Conservation (phyloP, 306 rosid genomes). For the Castanopsis chinensis region DNA sequence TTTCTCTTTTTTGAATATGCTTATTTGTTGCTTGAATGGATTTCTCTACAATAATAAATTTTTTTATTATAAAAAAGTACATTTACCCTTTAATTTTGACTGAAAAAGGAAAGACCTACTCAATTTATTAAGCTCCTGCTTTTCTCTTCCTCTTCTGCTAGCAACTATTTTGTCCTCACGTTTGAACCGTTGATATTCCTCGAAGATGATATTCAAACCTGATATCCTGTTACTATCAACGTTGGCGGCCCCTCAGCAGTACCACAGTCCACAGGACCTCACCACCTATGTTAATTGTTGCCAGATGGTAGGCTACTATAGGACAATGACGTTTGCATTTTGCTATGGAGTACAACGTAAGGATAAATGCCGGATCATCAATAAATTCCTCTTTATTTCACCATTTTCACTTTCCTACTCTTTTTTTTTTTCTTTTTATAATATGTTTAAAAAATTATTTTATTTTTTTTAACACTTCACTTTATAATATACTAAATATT, state of each 20-base stretch:
- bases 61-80: too few species aligned
- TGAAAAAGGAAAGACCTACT: background rate
- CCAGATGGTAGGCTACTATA: background rate
- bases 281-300: background rate
- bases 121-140: background rate
- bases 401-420: too few species aligned
- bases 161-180: background rate
- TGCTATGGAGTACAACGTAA: background rate
- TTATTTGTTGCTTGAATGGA: too few species aligned
- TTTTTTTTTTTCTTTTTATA: too few species aligned
- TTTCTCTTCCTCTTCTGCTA: background rate
- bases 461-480: too few species aligned
- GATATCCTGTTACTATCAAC: background rate
- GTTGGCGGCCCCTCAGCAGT: constrained; percentile 15
- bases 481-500: too few species aligned
- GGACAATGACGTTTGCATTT: background rate
- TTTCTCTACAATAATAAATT: too few species aligned
- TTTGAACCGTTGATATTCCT: constrained; percentile 21
- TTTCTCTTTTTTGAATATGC: too few species aligned
- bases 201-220: constrained; percentile 5
- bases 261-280: constrained; percentile 3
- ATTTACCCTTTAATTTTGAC: too few species aligned
- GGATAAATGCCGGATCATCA: background rate
- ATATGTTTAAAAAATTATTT: too few species aligned
- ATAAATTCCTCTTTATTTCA: background rate